Conservation (phyloP, 2,329 filamentous ascomycete species). For the Ophiostoma perfectum region DNA sequence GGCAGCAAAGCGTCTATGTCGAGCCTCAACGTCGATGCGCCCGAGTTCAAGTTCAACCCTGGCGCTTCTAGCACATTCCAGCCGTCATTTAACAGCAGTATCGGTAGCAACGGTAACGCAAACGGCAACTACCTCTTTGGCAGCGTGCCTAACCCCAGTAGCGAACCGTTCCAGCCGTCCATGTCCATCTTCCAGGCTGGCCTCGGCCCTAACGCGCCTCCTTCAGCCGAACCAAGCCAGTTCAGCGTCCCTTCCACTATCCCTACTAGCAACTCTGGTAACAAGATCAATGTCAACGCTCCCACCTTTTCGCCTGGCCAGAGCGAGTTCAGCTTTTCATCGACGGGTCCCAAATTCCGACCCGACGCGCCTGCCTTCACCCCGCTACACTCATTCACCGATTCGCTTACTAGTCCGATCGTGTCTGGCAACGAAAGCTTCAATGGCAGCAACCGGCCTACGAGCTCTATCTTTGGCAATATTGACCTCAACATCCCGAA, state of each 20-base stretch:
- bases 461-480: slow-evolving; percentile 61
- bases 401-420: slow-evolving; percentile 43
- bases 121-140: slow-evolving; percentile 12
- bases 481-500: slow-evolving; percentile 60
- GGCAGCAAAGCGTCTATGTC: slow-evolving; percentile 65
- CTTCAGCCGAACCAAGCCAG: slow-evolving; percentile 37
- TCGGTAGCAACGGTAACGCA: slow-evolving; percentile 1
- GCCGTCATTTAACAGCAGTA: slow-evolving; percentile 30
- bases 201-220: slow-evolving; percentile 33
- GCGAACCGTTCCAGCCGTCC: slow-evolving; percentile 42
- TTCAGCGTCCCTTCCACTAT: slow-evolving; percentile 41
- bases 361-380: slow-evolving; percentile 74
- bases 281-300: slow-evolving; percentile 63
- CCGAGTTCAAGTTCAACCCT: slow-evolving; percentile 77
- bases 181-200: slow-evolving; percentile 40
- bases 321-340: slow-evolving; percentile 63
- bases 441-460: slow-evolving; percentile 25
- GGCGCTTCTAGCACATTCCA: slow-evolving; percentile 47
- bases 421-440: slow-evolving; percentile 42
- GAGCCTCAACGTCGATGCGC: slow-evolving; percentile 81
- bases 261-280: slow-evolving; percentile 37
- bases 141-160: slow-evolving; percentile 33
- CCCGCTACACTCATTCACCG: slow-evolving; percentile 48
- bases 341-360: slow-evolving; percentile 62
- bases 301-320: slow-evolving; percentile 65